Base-by-base conservation (phyloP, 2,329 filamentous ascomycete genomes). In the Pseudogymnoascus sp. region DNA sequence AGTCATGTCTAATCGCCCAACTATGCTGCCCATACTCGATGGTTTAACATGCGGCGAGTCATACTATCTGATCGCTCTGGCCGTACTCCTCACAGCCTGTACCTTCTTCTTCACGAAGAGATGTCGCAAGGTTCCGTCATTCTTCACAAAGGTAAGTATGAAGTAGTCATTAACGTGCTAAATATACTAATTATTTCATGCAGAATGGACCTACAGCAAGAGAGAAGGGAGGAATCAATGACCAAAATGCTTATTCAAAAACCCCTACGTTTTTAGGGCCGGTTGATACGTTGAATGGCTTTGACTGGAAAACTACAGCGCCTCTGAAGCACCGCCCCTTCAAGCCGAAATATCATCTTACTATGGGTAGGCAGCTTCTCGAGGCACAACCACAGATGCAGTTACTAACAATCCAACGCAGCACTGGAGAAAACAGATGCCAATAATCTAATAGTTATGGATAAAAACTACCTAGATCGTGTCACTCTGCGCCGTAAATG, bases 281-380 rank as follows among this genome's bases (percentile, higher is more conserved):
- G 8, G 63, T 65, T 31, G 64, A 60, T 21, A 78, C 83, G 2
- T 74, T 85, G 3, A 57, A 71, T 2, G 72, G 78, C 63, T 84
- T 87, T 67, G 73, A 83, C 65, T 82, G 82, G 78, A 70, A 76
- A 62, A 76, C 73, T 0, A 80, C 79, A 34, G 77, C 81, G 64
- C 85, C 83, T 0, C 70, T 84, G 39, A 79, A 82, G 64, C 71
- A 85, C 10, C 77, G 85, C 13, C 81, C 83, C 0, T 86, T 86
- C 73, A 86, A 84, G 71, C 79, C 83, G 4, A 85, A 81, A 68
- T 88, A 84, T 70, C 80, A 87, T 70, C 73, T 88, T 61, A 86
- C 85, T 5, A 88, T 88, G 85, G 82, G 84, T 85, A 73, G 66
- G 74, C 67, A 57, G 11, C 28, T 21, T 60, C 21, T 1, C 23